A percentile compares a stretch with the other conserved stretches of the same genome.
Evolutionary conservation across 495 filamentous ascomycete species (phyloP).

Genomic region (Podospora conica): DNA sequence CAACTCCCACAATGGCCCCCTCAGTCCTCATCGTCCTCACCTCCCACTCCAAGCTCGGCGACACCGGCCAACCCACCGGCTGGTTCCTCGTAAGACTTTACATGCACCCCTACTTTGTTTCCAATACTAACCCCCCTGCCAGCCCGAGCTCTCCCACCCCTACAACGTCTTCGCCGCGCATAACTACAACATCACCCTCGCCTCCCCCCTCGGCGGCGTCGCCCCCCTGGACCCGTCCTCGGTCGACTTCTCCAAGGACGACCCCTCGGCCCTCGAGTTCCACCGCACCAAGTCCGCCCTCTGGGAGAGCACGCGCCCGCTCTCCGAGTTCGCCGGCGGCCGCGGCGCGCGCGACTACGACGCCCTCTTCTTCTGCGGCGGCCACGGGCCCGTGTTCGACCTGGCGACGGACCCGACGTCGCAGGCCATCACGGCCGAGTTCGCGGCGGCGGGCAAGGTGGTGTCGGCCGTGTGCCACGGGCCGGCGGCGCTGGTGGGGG

Average conservation of each 20-base stretch:
- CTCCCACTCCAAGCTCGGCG: constrained; percentile 50
- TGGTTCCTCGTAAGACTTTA: constrained; percentile 56
- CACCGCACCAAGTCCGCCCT: constrained; percentile 44
- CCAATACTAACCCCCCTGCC: not conserved
- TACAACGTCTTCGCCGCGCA: constrained; percentile 49
- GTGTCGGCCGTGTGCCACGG: constrained; percentile 67
- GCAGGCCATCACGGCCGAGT: constrained; percentile 53
- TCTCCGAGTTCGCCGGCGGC: constrained; percentile 43
- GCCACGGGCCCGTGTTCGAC: constrained; percentile 78
- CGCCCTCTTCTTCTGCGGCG: constrained; percentile 68
- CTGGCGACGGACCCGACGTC: constrained; percentile 46
- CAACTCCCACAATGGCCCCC: constrained; percentile 34
- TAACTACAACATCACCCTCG: constrained; percentile 52
- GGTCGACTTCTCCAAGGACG: constrained; percentile 53
- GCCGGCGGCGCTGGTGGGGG: constrained; percentile 54
- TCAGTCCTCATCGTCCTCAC: constrained; percentile 66
- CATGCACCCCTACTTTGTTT: not conserved
- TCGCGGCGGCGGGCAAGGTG: constrained; percentile 54
- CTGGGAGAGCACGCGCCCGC: constrained; percentile 57
- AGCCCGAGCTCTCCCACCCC: constrained; percentile 71
- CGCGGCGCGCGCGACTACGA: constrained; percentile 52
- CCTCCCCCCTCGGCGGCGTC: constrained; percentile 61
- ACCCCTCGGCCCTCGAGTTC: constrained; percentile 49
- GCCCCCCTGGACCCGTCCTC: constrained; percentile 63
- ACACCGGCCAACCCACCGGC: constrained; percentile 51